phyloP scores from a whole-genome alignment of 208 protist genomes.

The Strigomonas culicis region DNA sequence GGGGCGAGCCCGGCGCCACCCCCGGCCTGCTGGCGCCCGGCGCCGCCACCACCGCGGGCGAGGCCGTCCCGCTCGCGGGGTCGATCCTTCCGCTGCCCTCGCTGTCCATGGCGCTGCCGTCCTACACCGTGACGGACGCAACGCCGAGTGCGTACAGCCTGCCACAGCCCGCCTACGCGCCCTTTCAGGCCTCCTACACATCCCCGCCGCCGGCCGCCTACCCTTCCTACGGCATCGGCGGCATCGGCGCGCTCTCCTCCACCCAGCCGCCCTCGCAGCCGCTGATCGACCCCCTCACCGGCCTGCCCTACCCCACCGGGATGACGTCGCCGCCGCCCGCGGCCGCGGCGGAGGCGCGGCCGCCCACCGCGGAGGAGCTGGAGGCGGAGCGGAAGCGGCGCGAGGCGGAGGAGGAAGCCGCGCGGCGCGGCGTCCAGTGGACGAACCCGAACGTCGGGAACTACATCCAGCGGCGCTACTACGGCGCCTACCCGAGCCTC shows the following conservation, averaged over 20 bases:
- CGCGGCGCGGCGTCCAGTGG: constrained; percentile 41
- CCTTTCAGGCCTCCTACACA: not conserved
- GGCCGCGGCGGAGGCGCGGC: not conserved
- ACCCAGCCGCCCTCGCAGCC: not conserved
- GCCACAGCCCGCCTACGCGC: constrained; percentile 11
- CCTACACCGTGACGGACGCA: no score
- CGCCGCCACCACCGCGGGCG: not conserved
- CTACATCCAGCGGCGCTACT: constrained; percentile 88
- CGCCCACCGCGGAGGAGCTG: not conserved
- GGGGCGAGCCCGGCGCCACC: not conserved
- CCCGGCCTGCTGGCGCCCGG: not conserved
- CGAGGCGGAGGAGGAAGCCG: constrained; percentile 9
- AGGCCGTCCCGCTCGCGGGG: not conserved
- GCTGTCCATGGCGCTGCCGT: not conserved
- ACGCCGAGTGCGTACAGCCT: not conserved
- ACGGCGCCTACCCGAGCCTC: constrained; percentile 77
- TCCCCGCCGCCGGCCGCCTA: not conserved
- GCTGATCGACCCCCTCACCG: not conserved
- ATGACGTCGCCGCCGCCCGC: not conserved
- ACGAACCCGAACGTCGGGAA: constrained; percentile 84
- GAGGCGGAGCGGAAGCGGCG: not conserved
- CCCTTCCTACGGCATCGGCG: not conserved
- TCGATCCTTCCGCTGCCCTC: constrained; percentile 3
- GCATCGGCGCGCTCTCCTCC: not conserved
- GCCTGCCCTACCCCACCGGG: not conserved